Base-by-base conservation (phyloP, 2,329 filamentous ascomycete genomes). In the Purpureocillium takamizusanense region DNA sequence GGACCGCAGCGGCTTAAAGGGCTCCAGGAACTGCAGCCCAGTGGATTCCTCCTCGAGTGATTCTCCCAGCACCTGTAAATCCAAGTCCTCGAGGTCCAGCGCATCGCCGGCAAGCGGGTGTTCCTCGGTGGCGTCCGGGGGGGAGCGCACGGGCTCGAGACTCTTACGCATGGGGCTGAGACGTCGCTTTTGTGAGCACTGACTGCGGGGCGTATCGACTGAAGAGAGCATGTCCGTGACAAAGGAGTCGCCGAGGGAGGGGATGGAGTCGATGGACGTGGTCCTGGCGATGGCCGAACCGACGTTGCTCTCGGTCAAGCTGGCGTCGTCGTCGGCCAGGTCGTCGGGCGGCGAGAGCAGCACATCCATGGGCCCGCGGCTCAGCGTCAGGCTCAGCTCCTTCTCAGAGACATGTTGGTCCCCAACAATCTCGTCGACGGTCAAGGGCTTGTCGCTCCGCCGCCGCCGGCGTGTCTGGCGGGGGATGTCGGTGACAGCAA, bases 401-500 rank as follows among this genome's bases (percentile, higher is more conserved):
- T 81, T 78, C 50, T 78, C 74, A 7, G 67, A 72, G 9, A 72
- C 67, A 33, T 70, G 67, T 11, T 70, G 70, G 37, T 69, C 65
- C 46, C 67, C 65, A 12, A 78, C 66, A 36, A 78, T 69, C 7
- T 72, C 72, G 41, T 76, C 71, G 10, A 78, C 69, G 0, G 73
- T 76, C 60, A 79, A 39, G 9, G 41, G 38, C 40, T 51, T 53
- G 14, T 53, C 50, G 10, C 45, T 41, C 31, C 46, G 43, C 29
- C 47, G 54, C 16, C 51, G 50, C 25, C 50, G 54, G 18, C 53
- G 51, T 29, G 50, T 61, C 28, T 36, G 69, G 56, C 47, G 65
- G 3, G 74, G 78, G 36, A 82, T 82, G 44, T 67, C 71, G 23
- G 78, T 82, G 38, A 78, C 64, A 25, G 78, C 78, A 27, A 82